Base-by-base conservation (phyloP, 176 grass and related monocot species). In the Tuctoria greenei region DNA sequence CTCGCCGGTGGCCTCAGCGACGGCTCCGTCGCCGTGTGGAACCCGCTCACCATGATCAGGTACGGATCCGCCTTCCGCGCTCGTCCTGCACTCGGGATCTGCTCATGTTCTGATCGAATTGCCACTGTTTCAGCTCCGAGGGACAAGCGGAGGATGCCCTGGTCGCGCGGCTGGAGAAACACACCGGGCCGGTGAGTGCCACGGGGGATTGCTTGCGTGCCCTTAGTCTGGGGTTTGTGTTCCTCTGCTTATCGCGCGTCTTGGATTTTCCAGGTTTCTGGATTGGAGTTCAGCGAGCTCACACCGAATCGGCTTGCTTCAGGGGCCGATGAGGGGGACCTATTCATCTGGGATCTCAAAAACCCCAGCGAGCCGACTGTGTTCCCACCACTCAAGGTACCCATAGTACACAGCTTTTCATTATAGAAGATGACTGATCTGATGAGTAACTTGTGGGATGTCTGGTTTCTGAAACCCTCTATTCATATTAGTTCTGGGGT, bases 261-360 rank as follows among this genome's bases (percentile, higher is more conserved):
- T 66, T 66, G 36, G 36, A 47, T 71, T 71, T 76, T 36, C 39
- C 69, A 99, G 96, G 96, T 99, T 68, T 72, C 85, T 58, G 96
- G 96, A 25, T 60, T 99, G 87, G 96, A 99, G 79, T 99, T 99
- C 18, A 92, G 85, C 31, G 76, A 86, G 40, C 79, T 95, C 58
- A 74, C 87, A 10, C 82, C 96, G 26, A 92, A 95, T 77, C 43
- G 83, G 42, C 96, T 99, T 38, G 92, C 92, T 40, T 99, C 96
- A 16, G 96, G 96, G 31, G 96, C 85, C 43, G 92, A 99, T 43
- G 85, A 99, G 81, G 96, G 96, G 64, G 85, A 92, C 71, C 84
- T 88, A 50, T 95, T 89, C 82, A 87, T 99, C 70, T 99, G 96
- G 96, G 96, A 99, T 92, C 82, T 99, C 44, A 87, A 82, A 62